Conservation (phyloP, 1,284 basidiomycete species). For the Ganoderma leucocontextum region DNA sequence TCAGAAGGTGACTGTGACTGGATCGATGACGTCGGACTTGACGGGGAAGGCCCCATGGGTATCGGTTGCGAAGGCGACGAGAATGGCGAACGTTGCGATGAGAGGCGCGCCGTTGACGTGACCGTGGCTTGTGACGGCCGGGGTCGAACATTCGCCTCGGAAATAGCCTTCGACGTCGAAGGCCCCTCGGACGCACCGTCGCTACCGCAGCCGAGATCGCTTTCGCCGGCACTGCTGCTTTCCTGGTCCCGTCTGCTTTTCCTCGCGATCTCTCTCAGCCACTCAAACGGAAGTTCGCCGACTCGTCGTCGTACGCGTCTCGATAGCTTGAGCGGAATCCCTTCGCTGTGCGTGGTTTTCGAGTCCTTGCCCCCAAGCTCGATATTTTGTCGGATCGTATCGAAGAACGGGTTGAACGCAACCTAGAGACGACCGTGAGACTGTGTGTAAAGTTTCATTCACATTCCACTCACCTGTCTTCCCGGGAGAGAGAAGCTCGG, state of each 20-base stretch:
- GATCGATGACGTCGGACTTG: conserved; percentile 31
- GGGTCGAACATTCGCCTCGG: background rate
- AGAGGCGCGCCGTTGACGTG: conserved; percentile 17
- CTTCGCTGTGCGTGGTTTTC: conserved; percentile 59
- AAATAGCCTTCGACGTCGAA: conserved; percentile 12
- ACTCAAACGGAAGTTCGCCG: conserved; percentile 81
- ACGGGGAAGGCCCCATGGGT: conserved; percentile 6
- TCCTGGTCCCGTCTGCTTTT: conserved; percentile 47
- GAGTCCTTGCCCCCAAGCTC: conserved; percentile 83
- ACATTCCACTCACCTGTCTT: conserved; percentile 24
- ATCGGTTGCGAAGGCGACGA: conserved; percentile 26
- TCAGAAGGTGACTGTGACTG: conserved; percentile 44
- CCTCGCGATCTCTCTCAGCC: conserved; percentile 80
- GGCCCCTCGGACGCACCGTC: conserved; percentile 13
- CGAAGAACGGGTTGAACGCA: conserved; percentile 89
- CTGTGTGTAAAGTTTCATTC: background rate
- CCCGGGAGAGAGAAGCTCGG: conserved; percentile 32
- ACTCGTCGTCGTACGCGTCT: conserved; percentile 67
- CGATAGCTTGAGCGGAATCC: conserved; percentile 81
- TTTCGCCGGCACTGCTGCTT: conserved; percentile 28
- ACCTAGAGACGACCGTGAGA: conserved; percentile 30
- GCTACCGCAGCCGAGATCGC: conserved; percentile 28
- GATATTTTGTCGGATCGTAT: conserved; percentile 94
- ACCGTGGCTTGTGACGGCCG: conserved; percentile 4
- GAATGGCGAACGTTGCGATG: conserved; percentile 27